phyloP scores from a whole-genome alignment of 192 early-diverging fungal genomes.

The Pilobolus umbonatus region DNA sequence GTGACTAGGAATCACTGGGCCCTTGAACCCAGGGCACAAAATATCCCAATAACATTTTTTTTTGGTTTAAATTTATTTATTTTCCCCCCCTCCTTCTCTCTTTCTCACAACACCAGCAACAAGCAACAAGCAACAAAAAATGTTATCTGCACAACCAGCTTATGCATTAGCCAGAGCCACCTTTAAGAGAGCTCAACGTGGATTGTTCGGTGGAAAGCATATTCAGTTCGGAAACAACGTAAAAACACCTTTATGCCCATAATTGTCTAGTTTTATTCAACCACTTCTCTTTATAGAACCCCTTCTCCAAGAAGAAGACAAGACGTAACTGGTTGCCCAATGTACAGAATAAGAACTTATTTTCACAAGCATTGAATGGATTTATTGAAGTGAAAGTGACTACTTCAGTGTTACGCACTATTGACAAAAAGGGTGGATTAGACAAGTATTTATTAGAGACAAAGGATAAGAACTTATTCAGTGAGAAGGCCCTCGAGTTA shows the following conservation, averaged over 20 bases:
- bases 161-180: constrained; percentile 42
- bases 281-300: constrained; percentile 23
- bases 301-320: constrained; percentile 66
- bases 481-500: constrained; percentile 49
- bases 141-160: constrained; percentile 31
- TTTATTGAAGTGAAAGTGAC: constrained; percentile 60
- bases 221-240: constrained; percentile 60
- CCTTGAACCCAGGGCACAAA: too few relatives aligned
- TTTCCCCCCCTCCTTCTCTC: too few relatives aligned
- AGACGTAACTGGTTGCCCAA: constrained; percentile 77
- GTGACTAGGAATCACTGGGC: too few relatives aligned
- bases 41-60: too few relatives aligned
- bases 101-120: too few relatives aligned
- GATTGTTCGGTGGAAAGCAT: constrained; percentile 54
- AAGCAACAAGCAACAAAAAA: too few relatives aligned
- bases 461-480: constrained; percentile 60
- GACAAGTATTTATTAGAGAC: constrained; percentile 71
- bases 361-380: constrained; percentile 56
- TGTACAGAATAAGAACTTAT: constrained; percentile 60
- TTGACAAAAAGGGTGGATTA: constrained; percentile 81
- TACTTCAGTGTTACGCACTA: constrained; percentile 62
- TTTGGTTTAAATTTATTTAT: too few relatives aligned
- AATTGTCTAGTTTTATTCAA: not conserved
- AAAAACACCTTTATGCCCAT: not conserved
- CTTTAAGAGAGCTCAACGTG: constrained; percentile 54